phyloP scores from a whole-genome alignment of 495 filamentous ascomycete species.

The Choiromyces venosus region DNA sequence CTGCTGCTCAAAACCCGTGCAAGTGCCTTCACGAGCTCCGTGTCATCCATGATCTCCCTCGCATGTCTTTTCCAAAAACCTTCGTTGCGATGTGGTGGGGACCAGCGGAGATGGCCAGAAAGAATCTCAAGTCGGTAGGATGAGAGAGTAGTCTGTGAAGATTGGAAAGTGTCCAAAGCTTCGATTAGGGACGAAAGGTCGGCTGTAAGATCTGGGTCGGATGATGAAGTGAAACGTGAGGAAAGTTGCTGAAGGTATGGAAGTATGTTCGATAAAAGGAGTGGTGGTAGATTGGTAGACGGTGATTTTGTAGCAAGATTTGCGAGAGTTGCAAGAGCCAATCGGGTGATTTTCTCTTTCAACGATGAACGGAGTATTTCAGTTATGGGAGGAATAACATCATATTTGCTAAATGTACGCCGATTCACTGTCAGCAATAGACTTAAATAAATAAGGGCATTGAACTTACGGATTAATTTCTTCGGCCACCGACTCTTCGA shows the following conservation, averaged over 20 bases:
- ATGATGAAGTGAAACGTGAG: slow-evolving; percentile 66
- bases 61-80: slow-evolving; percentile 95
- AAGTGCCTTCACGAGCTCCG: slow-evolving; percentile 82
- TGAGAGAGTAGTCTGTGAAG: slow-evolving; percentile 94
- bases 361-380: slow-evolving; percentile 84
- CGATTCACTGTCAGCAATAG: slow-evolving; percentile 28
- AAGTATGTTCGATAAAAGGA: slow-evolving; percentile 57
- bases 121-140: slow-evolving; percentile 87
- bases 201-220: slow-evolving; percentile 78
- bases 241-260: slow-evolving; percentile 71
- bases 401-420: slow-evolving; percentile 63
- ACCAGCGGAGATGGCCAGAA: slow-evolving; percentile 88
- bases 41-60: slow-evolving; percentile 80
- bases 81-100: slow-evolving; percentile 82
- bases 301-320: slow-evolving; percentile 62
- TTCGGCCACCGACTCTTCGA: slow-evolving; percentile 81
- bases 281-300: slow-evolving; percentile 62
- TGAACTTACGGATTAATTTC: slow-evolving; percentile 45
- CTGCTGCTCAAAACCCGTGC: slow-evolving; percentile 51
- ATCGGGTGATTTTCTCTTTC: slow-evolving; percentile 94
- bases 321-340: slow-evolving; percentile 78
- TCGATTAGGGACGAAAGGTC: slow-evolving; percentile 70
- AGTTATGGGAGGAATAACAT: slow-evolving; percentile 83
- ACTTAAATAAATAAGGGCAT: background rate
- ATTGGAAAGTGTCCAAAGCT: slow-evolving; percentile 86